Conservation (phyloP, 768 basidiomycete species). For the Suillus fuscotomentosus region DNA sequence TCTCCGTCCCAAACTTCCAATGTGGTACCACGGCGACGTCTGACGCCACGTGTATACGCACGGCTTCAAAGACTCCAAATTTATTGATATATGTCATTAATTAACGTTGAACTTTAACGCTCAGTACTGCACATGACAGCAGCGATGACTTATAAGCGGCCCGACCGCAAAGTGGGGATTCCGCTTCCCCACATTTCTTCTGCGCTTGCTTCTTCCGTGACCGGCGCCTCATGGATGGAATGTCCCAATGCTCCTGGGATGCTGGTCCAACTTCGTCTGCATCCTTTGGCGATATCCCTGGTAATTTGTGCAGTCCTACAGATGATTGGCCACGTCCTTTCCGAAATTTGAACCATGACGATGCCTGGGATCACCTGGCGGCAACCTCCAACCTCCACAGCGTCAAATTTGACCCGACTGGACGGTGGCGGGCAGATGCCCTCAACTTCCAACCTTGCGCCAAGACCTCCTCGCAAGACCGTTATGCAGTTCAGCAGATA, state of each 20-base stretch:
- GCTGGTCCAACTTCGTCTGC: slow-evolving; percentile 36
- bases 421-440: slow-evolving; percentile 49
- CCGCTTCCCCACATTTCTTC: slow-evolving; percentile 10
- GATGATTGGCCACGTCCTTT: slow-evolving; percentile 68
- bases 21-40: slow-evolving; percentile 11
- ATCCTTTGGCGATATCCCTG: slow-evolving; percentile 60
- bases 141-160: slow-evolving; percentile 29
- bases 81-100: slow-evolving; percentile 12
- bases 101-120: slow-evolving; percentile 20
- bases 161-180: neutral
- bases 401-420: slow-evolving; percentile 34
- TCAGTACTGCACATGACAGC: slow-evolving; percentile 24
- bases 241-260: slow-evolving; percentile 16
- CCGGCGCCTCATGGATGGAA: slow-evolving; percentile 14
- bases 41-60: slow-evolving; percentile 25
- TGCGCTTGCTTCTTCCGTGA: slow-evolving; percentile 1
- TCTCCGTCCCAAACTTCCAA: slow-evolving; percentile 6
- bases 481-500: slow-evolving; percentile 58
- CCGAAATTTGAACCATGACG: slow-evolving; percentile 46
- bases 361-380: slow-evolving; percentile 52
- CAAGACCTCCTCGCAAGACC: slow-evolving; percentile 56
- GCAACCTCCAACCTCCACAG: slow-evolving; percentile 52
- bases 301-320: slow-evolving; percentile 59
- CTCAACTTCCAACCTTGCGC: slow-evolving; percentile 69
- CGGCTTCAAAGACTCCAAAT: slow-evolving; percentile 19